Percentiles rank a stretch among this genome's conserved stretches.
Evolutionary conservation across 1,284 basidiomycete species (phyloP).

Genomic region (Malassezia japonica): DNA sequence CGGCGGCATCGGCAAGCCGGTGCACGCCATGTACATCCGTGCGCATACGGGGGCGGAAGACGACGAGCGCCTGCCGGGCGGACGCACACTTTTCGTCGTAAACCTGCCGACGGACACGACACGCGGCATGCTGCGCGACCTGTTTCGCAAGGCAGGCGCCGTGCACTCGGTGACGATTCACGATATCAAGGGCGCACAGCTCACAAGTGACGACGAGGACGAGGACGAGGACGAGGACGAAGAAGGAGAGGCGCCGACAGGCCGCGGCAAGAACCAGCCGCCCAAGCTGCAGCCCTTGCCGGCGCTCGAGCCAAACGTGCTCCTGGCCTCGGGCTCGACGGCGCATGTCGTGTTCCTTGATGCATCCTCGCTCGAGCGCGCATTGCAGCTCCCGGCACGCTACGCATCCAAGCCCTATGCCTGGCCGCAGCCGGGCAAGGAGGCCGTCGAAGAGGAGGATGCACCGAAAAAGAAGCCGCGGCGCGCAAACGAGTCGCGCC

Average conservation of each 20-base stretch:
- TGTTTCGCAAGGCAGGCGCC: constrained; percentile 33
- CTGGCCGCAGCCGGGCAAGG: constrained; percentile 9
- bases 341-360: constrained; percentile 44
- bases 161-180: constrained; percentile 25
- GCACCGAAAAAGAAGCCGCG: background rate
- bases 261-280: constrained; percentile 14
- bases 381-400: constrained; percentile 17
- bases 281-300: constrained; percentile 23
- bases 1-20: background rate
- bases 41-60: constrained; percentile 6
- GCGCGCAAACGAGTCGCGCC: constrained; percentile 9
- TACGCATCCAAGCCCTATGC: constrained; percentile 11
- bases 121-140: constrained; percentile 23
- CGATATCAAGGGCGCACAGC: background rate
- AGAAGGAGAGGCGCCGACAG: background rate
- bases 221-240: constrained; percentile 13
- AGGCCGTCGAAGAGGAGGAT: background rate
- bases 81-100: constrained; percentile 40
- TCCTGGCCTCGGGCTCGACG: constrained; percentile 23
- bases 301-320: constrained; percentile 18
- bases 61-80: constrained; percentile 14
- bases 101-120: constrained; percentile 40
- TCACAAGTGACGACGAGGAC: constrained; percentile 7
- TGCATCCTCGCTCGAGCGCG: constrained; percentile 21
- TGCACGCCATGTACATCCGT: constrained; percentile 23